Conservation (phyloP, 352 stramenopile species). For the Phytophthora sp. region DNA sequence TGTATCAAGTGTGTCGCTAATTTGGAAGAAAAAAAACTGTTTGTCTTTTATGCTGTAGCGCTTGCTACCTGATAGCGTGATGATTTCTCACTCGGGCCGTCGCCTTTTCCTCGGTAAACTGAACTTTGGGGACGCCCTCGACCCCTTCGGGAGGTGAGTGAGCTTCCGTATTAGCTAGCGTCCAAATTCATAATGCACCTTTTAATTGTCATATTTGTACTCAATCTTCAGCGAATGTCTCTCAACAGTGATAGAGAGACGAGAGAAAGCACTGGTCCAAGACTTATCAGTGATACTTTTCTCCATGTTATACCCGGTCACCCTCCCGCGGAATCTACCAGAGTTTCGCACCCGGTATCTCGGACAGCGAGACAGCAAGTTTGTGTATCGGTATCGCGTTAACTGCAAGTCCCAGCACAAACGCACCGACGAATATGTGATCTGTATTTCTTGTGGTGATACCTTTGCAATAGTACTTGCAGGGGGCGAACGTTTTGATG, state of each 20-base stretch:
- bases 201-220: not conserved
- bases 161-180: no score
- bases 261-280: conserved; percentile 24
- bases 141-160: conserved; percentile 22
- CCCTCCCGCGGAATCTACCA: conserved; percentile 22
- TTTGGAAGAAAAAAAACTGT: no score
- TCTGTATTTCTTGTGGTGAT: not conserved
- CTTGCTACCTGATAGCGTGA: conserved; percentile 22
- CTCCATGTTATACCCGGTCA: conserved; percentile 26
- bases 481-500: not conserved
- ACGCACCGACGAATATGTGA: not conserved
- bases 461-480: conserved; percentile 2
- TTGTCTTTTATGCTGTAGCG: conserved; percentile 14
- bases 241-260: not conserved
- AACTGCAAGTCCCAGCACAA: conserved; percentile 2
- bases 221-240: not conserved
- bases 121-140: conserved; percentile 29
- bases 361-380: not conserved
- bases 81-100: conserved; percentile 32
- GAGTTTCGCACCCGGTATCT: conserved; percentile 17
- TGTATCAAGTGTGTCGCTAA: not conserved
- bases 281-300: conserved; percentile 30
- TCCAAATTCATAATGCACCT: not conserved
- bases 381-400: conserved; percentile 2
- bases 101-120: conserved; percentile 30